phyloP scores from a whole-genome alignment of 331 rosid genomes.

The Malus hybrid region DNA sequence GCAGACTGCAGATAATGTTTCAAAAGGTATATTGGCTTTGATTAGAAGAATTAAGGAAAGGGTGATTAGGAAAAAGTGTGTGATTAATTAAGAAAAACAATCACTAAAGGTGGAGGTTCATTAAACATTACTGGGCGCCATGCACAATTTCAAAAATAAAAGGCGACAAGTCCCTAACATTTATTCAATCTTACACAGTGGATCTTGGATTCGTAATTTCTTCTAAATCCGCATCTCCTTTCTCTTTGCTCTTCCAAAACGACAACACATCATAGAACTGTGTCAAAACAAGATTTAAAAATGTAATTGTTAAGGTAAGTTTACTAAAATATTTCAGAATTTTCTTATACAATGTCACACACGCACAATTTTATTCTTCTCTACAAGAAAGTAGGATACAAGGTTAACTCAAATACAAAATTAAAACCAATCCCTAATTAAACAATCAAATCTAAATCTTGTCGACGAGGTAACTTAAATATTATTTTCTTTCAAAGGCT shows the following conservation, averaged over 20 bases:
- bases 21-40: background rate
- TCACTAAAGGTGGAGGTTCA: background rate
- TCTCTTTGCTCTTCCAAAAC: conserved; percentile 19
- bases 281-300: background rate
- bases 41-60: background rate
- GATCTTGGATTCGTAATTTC: background rate
- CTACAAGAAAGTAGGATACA: too few relatives aligned
- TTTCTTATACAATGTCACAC: background rate
- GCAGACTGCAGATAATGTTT: background rate
- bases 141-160: background rate
- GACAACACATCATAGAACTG: conserved; percentile 19
- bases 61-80: background rate
- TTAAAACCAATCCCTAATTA: too few relatives aligned
- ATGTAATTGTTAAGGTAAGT: too few relatives aligned
- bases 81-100: background rate
- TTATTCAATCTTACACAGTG: background rate
- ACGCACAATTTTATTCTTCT: background rate
- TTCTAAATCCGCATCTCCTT: background rate
- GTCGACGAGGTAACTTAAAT: too few relatives aligned
- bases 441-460: too few relatives aligned
- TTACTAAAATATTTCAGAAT: too few relatives aligned
- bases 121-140: background rate
- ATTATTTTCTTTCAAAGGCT: too few relatives aligned
- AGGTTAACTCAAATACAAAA: too few relatives aligned
- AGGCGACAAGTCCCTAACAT: background rate